Evolutionary conservation across 805 yeast genomes (phyloP).

Genomic region (Starmerella scarabaei): DNA sequence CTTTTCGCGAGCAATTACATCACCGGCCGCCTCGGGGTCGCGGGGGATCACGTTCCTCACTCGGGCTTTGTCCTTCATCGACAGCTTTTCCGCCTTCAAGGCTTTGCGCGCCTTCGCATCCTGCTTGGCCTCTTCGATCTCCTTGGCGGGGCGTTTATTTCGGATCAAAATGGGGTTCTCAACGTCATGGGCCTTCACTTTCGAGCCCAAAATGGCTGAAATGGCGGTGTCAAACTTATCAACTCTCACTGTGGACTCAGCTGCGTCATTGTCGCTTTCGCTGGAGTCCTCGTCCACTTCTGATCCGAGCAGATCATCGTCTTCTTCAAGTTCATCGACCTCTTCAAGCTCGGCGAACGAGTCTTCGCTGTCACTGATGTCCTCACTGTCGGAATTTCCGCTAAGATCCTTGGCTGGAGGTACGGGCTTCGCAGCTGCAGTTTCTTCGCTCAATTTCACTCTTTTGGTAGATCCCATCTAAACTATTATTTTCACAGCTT

Average conservation of each 20-base stretch:
- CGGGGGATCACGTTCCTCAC: conserved; percentile 53
- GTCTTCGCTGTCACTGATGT: conserved; percentile 19
- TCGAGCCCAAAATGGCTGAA: conserved; percentile 69
- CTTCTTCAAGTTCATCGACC: not conserved
- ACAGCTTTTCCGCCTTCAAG: conserved; percentile 57
- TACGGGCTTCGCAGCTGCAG: not conserved
- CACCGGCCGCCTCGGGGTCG: conserved; percentile 41
- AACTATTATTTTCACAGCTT: not conserved
- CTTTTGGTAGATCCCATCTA: conserved; percentile 2
- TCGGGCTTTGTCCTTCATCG: conserved; percentile 51
- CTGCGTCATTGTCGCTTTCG: conserved; percentile 4
- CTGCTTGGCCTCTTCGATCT: conserved; percentile 65
- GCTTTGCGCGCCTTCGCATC: conserved; percentile 72
- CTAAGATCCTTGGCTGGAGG: not conserved
- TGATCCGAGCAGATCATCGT: not conserved
- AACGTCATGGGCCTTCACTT: conserved; percentile 77
- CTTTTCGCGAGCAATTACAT: conserved; percentile 52
- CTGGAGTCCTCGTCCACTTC: not conserved
- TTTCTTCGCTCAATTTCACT: conserved; percentile 3
- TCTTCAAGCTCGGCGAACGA: not conserved
- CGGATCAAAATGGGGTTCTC: conserved; percentile 84
- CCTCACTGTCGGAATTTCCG: conserved; percentile 12
- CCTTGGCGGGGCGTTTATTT: conserved; percentile 54
- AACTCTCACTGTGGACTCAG: conserved; percentile 19
- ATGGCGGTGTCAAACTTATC: conserved; percentile 62